A percentile compares a stretch with the other conserved stretches of the same genome.
These are phyloP conservation scores for Raddia guianensis DNA, from an alignment of 176 grass and related monocot species.

Conservation along the genomic window DNA sequence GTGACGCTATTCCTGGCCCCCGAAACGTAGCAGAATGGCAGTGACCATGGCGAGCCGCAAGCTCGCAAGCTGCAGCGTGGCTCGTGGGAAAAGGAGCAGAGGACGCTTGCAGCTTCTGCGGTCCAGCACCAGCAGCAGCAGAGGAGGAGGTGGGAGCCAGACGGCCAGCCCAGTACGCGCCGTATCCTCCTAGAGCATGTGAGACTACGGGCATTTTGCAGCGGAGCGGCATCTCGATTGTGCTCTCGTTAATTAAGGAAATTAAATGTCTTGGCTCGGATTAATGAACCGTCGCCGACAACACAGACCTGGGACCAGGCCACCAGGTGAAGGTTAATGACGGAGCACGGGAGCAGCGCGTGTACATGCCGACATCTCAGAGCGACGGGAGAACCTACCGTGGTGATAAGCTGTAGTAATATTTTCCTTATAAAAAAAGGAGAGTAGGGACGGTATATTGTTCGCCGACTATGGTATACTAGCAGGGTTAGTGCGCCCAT, in stretches of 20 bases:
- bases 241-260: background rate
- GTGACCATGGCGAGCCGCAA: background rate
- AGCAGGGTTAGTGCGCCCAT: too few relatives aligned
- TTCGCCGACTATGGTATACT: too few relatives aligned
- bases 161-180: background rate
- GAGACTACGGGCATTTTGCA: background rate
- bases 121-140: background rate
- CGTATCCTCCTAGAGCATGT: background rate
- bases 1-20: background rate
- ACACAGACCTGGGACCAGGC: background rate
- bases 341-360: background rate
- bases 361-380: background rate
- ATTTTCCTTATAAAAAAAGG: too few relatives aligned
- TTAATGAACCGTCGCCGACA: background rate
- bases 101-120: too few relatives aligned
- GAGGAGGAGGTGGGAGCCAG: background rate
- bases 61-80: background rate
- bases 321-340: background rate
- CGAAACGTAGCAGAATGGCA: background rate
- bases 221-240: background rate
- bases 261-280: background rate
- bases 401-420: background rate
- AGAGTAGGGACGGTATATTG: too few relatives aligned
- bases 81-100: slow-evolving; percentile 14
- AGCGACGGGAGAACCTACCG: background rate